These are phyloP conservation scores for Xylaria sp. DNA, from an alignment of 2,329 filamentous ascomycete genomes.

Conservation along the genomic window DNA sequence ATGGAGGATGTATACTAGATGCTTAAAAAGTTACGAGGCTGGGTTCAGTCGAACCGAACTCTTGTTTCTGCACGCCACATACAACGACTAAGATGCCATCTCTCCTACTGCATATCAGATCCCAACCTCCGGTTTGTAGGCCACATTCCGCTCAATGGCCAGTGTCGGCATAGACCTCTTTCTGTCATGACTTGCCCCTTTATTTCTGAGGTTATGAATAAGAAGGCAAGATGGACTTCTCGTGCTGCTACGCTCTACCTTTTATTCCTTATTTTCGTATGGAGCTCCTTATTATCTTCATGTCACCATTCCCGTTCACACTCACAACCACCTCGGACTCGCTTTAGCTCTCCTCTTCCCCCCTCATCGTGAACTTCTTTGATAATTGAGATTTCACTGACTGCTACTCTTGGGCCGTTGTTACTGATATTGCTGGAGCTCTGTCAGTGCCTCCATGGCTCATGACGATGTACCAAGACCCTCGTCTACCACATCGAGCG, in stretches of 20 bases:
- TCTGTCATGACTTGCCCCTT: slow-evolving; percentile 42
- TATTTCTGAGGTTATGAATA: slow-evolving; percentile 36
- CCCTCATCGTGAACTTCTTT: neutral
- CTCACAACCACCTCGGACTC: neutral
- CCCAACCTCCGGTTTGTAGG: slow-evolving; percentile 22
- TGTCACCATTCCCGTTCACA: neutral
- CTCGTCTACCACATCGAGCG: slow-evolving; percentile 32
- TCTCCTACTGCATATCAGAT: neutral
- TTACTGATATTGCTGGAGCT: slow-evolving; percentile 33
- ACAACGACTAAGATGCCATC: slow-evolving; percentile 6
- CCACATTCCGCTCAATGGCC: slow-evolving; percentile 46
- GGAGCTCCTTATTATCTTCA: neutral
- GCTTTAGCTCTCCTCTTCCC: neutral
- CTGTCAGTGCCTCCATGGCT: slow-evolving; percentile 26
- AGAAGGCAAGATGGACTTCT: slow-evolving; percentile 27
- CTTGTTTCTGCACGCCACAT: neutral
- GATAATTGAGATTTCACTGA: neutral
- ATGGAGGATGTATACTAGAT: neutral
- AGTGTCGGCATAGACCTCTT: slow-evolving; percentile 31
- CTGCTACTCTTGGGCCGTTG: slow-evolving; percentile 16
- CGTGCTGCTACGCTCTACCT: slow-evolving; percentile 17
- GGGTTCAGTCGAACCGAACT: neutral
- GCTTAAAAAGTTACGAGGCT: neutral
- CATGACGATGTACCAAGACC: slow-evolving; percentile 29
- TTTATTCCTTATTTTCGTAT: neutral